Evolutionary conservation across 1,284 basidiomycete genomes (phyloP).

Genomic region (Trichosporon inkin): DNA sequence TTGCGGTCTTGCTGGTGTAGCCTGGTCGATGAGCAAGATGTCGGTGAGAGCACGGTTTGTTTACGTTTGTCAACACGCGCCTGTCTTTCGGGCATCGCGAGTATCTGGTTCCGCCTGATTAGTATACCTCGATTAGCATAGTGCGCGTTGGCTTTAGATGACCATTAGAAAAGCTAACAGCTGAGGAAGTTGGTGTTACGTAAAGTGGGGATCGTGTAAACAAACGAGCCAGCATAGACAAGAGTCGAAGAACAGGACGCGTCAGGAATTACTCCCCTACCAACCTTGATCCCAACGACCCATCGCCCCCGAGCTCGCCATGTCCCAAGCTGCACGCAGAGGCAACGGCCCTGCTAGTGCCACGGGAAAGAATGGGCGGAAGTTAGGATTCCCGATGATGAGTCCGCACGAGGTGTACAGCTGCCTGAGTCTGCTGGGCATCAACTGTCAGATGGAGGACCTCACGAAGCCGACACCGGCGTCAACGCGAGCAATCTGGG

Average conservation of each 20-base stretch:
- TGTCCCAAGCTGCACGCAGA: neutral
- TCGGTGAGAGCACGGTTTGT: constrained; percentile 9
- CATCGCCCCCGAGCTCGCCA: neutral
- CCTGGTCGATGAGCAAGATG: neutral
- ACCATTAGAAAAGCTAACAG: neutral
- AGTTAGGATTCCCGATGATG: constrained; percentile 39
- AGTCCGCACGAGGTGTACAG: constrained; percentile 27
- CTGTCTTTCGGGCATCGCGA: neutral
- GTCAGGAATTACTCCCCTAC: neutral
- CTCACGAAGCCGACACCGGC: constrained; percentile 64
- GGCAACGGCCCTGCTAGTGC: constrained; percentile 1
- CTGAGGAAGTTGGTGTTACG: neutral
- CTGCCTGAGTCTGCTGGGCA: constrained; percentile 38
- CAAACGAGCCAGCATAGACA: constrained; percentile 5
- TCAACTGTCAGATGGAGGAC: constrained; percentile 62
- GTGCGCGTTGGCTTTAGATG: no score
- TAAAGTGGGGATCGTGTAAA: neutral
- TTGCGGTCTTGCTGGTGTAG: constrained; percentile 1
- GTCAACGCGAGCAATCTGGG: constrained; percentile 56
- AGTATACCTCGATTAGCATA: neutral
- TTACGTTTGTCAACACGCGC: constrained; percentile 15
- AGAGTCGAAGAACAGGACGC: neutral
- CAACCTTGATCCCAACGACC: neutral
- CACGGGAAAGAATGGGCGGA: constrained; percentile 22
- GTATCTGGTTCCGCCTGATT: neutral